Conservation (phyloP, 1,139 yeast species). For the Magnusiomyces sp. region DNA sequence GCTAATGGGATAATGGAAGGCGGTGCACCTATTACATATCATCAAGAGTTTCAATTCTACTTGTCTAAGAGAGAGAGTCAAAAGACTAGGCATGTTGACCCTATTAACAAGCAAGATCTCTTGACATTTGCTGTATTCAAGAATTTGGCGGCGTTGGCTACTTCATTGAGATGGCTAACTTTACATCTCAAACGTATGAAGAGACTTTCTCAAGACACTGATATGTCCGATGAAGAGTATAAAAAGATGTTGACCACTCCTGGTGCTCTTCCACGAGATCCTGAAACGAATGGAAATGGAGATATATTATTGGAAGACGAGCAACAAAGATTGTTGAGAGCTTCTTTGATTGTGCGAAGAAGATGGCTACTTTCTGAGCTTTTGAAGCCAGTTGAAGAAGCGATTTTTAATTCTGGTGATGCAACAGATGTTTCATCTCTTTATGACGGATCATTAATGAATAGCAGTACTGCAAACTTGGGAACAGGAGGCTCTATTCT, state of each 20-base stretch:
- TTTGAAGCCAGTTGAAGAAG: constrained; percentile 3
- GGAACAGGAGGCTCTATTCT: too few species aligned
- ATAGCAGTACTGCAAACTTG: too few species aligned
- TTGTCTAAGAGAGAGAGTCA: constrained; percentile 10
- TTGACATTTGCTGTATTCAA: constrained; percentile 9
- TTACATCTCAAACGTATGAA: constrained; percentile 8
- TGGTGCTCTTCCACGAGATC: too few species aligned
- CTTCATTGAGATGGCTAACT: constrained; percentile 12
- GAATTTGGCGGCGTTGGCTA: constrained; percentile 11
- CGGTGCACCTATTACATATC: constrained; percentile 3
- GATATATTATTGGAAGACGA: too few species aligned
- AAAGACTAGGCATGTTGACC: constrained; percentile 7
- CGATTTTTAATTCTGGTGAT: background rate
- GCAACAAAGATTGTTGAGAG: too few species aligned
- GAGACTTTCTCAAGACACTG: constrained; percentile 6
- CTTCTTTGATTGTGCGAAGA: background rate
- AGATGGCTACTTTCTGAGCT: background rate
- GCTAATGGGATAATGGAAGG: background rate
- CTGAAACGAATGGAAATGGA: background rate
- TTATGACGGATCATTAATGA: too few species aligned
- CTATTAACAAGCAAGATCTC: constrained; percentile 10
- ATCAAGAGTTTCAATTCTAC: constrained; percentile 12
- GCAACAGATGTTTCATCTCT: too few species aligned
- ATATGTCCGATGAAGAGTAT: background rate
- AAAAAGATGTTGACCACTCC: too few species aligned